Percentiles rank a stretch among this genome's conserved stretches.
Evolutionary conservation across 129 eudicot species (phyloP).

Genomic region (sunflower (Helianthus annuus)): HanXRQr2.0-SUNRISE NC_035446.2:144740727-144741226

Average conservation of each 20-base stretch:
- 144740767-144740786: background rate
- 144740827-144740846: background rate
- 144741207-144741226: conserved; percentile 7
- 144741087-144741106: background rate
- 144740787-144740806: background rate
- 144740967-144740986: background rate
- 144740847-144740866: background rate
- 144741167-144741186: background rate
- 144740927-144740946: background rate
- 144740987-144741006: background rate
- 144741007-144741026: background rate
- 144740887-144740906: background rate
- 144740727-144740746: background rate
- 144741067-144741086: background rate
- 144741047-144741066: background rate
- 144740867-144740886: background rate
- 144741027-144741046: background rate
- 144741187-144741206: background rate
- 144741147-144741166: conserved; percentile 3
- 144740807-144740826: background rate
- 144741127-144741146: background rate
- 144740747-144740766: background rate
- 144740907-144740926: background rate
- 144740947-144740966: background rate
- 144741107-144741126: too few relatives aligned